These are phyloP conservation scores for Acacia crassicarpa DNA, from an alignment of 306 rosid genomes.

Conservation along the genomic window DNA sequence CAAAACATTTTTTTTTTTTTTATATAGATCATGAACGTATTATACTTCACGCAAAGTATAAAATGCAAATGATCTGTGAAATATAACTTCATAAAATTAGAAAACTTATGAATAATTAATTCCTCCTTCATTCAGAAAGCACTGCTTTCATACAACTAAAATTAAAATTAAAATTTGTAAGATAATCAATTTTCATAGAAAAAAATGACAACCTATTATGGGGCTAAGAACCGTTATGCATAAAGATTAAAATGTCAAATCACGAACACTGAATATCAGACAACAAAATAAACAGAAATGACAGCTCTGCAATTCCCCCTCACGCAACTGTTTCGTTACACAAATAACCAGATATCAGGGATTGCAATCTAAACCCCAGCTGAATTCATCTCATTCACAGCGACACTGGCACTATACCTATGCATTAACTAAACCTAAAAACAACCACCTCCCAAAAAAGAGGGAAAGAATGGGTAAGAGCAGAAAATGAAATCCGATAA, in stretches of 20 bases:
- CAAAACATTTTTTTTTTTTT: too few species aligned
- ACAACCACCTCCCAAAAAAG: slow-evolving; percentile 37
- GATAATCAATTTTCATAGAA: not conserved
- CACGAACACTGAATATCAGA: not conserved
- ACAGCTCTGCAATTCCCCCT: not conserved
- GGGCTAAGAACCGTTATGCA: not conserved
- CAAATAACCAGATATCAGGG: slow-evolving; percentile 16
- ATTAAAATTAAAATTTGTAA: not conserved
- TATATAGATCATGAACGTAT: too few species aligned
- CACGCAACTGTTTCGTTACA: slow-evolving; percentile 9
- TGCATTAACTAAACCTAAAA: slow-evolving; percentile 30
- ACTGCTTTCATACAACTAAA: not conserved
- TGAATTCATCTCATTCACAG: slow-evolving; percentile 11
- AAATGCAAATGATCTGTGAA: not conserved
- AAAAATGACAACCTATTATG: not conserved
- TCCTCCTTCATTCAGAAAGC: not conserved
- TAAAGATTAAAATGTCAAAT: not conserved
- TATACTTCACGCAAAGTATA: too few species aligned
- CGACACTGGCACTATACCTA: slow-evolving; percentile 32
- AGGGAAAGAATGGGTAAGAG: slow-evolving; percentile 36
- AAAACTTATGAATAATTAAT: not conserved
- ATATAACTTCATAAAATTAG: not conserved
- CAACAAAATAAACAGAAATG: not conserved
- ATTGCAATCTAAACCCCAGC: not conserved
- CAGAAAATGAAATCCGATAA: slow-evolving; percentile 7